Evolutionary conservation across 2,329 filamentous ascomycete species (phyloP).

Genomic region (Beauveria varroae): DNA sequence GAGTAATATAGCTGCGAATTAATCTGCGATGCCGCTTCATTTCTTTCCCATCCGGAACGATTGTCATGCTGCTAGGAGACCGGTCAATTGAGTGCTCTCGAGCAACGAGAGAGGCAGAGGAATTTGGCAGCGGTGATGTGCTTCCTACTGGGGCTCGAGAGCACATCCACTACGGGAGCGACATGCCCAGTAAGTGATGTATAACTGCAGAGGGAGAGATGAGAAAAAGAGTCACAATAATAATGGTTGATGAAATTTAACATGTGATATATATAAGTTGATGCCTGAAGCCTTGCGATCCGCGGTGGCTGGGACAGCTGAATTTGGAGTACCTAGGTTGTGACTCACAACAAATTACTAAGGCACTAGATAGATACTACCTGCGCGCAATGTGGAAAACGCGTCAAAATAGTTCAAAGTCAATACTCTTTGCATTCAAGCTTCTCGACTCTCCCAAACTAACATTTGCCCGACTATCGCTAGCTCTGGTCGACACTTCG

Average conservation of each 20-base stretch:
- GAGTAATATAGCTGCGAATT: too few species aligned
- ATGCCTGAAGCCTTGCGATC: neutral
- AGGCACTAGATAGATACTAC: too few species aligned
- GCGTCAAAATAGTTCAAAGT: too few species aligned
- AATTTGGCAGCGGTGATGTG: conserved; percentile 28
- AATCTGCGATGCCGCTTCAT: too few species aligned
- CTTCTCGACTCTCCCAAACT: too few species aligned
- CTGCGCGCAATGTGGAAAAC: too few species aligned
- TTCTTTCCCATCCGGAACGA: too few species aligned
- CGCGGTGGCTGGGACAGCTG: neutral
- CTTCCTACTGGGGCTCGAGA: conserved; percentile 29
- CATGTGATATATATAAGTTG: too few species aligned
- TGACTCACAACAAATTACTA: neutral
- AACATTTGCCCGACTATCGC: neutral
- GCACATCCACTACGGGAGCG: conserved; percentile 28
- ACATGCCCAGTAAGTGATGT: conserved; percentile 40
- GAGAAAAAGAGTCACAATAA: neutral
- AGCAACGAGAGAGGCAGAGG: conserved; percentile 35
- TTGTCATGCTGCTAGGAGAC: conserved; percentile 17
- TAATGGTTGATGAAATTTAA: neutral
- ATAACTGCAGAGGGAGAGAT: conserved; percentile 22
- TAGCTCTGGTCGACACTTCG: neutral
- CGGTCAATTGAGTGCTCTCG: conserved; percentile 34
- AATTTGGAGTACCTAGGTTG: neutral
- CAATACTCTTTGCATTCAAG: too few species aligned